Evolutionary conservation across 129 eudicot species (phyloP).

Genomic region (Flaveria ramosissima): DNA sequence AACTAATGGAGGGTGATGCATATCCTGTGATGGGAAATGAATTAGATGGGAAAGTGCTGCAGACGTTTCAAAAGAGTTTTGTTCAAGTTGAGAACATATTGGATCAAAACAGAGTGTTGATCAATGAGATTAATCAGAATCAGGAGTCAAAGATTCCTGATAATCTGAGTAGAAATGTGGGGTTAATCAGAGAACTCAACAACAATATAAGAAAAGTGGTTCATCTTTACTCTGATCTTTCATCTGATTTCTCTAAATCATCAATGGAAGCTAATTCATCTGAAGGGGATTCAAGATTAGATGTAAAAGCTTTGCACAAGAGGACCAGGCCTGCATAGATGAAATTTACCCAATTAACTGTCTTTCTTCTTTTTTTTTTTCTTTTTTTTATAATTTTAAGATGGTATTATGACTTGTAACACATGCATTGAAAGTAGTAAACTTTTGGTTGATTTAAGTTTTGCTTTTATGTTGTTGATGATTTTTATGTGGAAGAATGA

Average conservation of each 20-base stretch:
- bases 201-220: conserved; percentile 74
- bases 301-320: conserved; percentile 50
- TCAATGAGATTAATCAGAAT: conserved; percentile 79
- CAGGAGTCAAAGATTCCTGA: conserved; percentile 78
- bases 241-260: conserved; percentile 53
- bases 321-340: conserved; percentile 63
- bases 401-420: conserved; percentile 26
- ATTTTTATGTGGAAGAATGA: conserved; percentile 14
- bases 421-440: conserved; percentile 10
- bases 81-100: conserved; percentile 74
- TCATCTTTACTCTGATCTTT: conserved; percentile 69
- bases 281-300: conserved; percentile 65
- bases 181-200: conserved; percentile 75
- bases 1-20: conserved; percentile 39
- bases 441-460: not conserved
- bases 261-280: conserved; percentile 58
- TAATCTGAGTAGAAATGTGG: conserved; percentile 71
- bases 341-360: not conserved
- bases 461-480: conserved; percentile 4
- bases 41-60: conserved; percentile 60
- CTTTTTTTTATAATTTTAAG: not conserved
- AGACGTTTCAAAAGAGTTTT: conserved; percentile 78
- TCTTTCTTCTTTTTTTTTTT: not conserved
- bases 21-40: conserved; percentile 49
- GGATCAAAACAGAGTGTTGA: conserved; percentile 68